Base-by-base conservation (phyloP, 1,284 basidiomycete species). In the Puccinia horiana region DNA sequence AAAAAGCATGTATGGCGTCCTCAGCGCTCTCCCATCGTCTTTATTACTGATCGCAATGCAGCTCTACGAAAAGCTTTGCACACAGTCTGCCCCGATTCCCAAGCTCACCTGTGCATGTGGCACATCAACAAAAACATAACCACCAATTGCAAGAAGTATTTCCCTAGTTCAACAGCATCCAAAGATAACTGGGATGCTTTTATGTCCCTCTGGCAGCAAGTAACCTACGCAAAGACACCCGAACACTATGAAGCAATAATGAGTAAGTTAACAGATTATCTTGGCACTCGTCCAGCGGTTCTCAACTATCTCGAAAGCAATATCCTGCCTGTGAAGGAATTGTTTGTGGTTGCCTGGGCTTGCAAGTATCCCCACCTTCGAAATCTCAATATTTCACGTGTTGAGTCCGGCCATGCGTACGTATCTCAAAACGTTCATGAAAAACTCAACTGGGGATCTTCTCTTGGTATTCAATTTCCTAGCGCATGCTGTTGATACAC, bases 251-350 rank as follows among this genome's bases (percentile, higher is more conserved):
- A 29, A 29, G 61, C 9, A 37, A 6, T 11, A 8, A 16, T 29
- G 11, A 37, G 8, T 26, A 32, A 35, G 35, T 23, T 63, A 14
- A 32, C 6, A 29, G 8, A 11, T 23, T 58, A 6, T 8, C 56
- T 58, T 8, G 29, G 8, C 8, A 58, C 56, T 58, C 29, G 56
- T 9, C 56, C 56, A 11, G 56, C 56, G 6, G 56, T 58, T 8
- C 56, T 58, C 8, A n/a, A 63, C 9, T 32, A 63, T n/a, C 12
- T 16, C 35, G 14, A 63, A 35, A 32, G 35, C 26, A 29, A 23
- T n/a, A 58, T 58, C 29, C 56, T 58, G 8, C 56, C 56, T 58
- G 56, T 58, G 23, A 58, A 58, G 56, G 56, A 58, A 58, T 58
- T 58, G 23, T 47, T n/a, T n/a, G n/a, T n/a, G n/a, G n/a, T n/a